Base-by-base conservation (phyloP, 805 yeast genomes). In the Diddensiella caesifluorescens region DNA sequence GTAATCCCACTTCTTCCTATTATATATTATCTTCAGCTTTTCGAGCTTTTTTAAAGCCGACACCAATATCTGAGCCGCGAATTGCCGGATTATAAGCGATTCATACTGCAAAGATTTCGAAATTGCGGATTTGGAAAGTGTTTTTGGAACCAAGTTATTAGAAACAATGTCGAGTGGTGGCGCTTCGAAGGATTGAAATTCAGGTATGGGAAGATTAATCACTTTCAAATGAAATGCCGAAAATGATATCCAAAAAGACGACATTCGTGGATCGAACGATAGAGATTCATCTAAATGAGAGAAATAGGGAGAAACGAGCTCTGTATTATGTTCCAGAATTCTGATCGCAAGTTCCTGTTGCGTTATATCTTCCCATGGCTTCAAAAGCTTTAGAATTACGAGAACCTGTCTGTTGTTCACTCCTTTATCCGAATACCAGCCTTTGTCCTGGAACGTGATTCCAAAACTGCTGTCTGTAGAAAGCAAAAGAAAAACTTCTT, bases 191-290 rank as follows among this genome's bases (percentile, higher is more conserved):
- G 32, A 34, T 23, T 40, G 44, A 4, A 43, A 28, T 22, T 40
- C 22, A 0, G 92, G 87, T 5, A 81, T 55, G 1, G 77, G 74
- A 2, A 79, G 51, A 22, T 70, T 68, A n/a, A 85, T 69, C 4
- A 84, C 68, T 44, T 77, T 75, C 1, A 79, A 69, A 34, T 80
- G 63, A 2, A 86, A 59, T 20, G 80, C 65, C 1, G 86, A 74
- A 61, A 75, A 82, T 5, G 92, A 83, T 35, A 87, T 69, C 88
- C 94, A 89, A 65, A 83, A 86, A 9, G 90, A 79, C 1, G 90
- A 70, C 42, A 83, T 64, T 37, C 80, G 75, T 0, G 97, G 95
- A 47, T 84, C 94, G 55, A 84, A 82, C 49, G 77, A 70, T 22
- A 50, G 51, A 10, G 54, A 41, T 5, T 45, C 47, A 3, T 49